Evolutionary conservation across 1,284 basidiomycete species (phyloP), one percentile per base, ranked within the genome.

Genomic region (Trichosporon sp.): DNA sequence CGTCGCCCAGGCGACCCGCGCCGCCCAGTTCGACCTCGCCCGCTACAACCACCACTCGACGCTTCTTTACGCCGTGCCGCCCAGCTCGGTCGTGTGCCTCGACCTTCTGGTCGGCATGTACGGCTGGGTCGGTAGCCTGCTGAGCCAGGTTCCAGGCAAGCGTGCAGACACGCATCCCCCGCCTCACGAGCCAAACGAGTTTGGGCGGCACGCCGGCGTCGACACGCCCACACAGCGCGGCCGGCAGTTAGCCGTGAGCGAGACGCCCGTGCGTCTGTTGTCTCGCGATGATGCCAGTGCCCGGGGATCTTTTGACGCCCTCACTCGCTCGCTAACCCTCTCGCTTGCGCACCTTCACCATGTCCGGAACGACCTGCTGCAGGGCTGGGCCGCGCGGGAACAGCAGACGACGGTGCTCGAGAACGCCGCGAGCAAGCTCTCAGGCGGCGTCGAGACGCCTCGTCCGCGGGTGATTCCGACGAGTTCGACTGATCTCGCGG

Each of bases 21-120:
- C 75, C 31, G 79, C 82, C 3, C 77, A 81, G 68, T 83, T 79
- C 72, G 80, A 83, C 58, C 70, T 83, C 7, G 71, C 75, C 6
- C 67, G 80, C 34, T 83, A 81, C 68, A 78, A 76, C 27, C 77
- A 81, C 66, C 81, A 83, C 66, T 83, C 81, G 25, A 78, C 78
- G 1, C 65, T 82, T 32, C 75, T 83, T 2, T 81, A 80, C 69
- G 76, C 81, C 6, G 77, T 81, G 3, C 81, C 82, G 11, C 82
- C 82, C 1, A 79, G 76, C 62, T 81, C 80, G 5, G 71, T 80
- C n/a, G 71, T 74, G 8, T 81, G 79, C 53, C 65, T 83, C 13
- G 81, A 83, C 66, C 72, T 81, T 13, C 75, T 80, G 1, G 78
- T 80, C 8, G 77, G 80, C 12, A 67, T 83, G 23, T 81, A 82